These are phyloP conservation scores for Coniochaeta sp. DNA, from an alignment of 2,329 filamentous ascomycete species.

Conservation along the genomic window DNA sequence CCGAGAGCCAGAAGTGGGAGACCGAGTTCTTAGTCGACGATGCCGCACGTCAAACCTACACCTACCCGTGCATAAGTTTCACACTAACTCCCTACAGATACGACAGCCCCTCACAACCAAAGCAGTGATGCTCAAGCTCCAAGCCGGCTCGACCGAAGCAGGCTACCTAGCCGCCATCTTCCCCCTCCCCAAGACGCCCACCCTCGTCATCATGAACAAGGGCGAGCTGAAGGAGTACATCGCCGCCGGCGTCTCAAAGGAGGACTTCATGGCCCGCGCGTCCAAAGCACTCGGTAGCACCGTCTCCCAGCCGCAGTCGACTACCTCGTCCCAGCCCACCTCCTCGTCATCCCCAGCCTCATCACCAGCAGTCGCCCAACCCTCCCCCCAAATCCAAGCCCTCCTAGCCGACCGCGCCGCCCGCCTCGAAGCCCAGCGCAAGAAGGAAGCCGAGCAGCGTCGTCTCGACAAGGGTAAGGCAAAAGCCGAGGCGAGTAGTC, in stretches of 20 bases:
- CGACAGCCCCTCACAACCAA: slow-evolving; percentile 49
- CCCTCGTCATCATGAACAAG: slow-evolving; percentile 74
- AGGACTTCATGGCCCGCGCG: slow-evolving; percentile 54
- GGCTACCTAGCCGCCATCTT: slow-evolving; percentile 77
- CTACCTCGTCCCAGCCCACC: slow-evolving; percentile 3
- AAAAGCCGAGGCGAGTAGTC: slow-evolving; percentile 19
- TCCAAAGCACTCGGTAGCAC: slow-evolving; percentile 25
- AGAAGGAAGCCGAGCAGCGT: slow-evolving; percentile 34
- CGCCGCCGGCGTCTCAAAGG: slow-evolving; percentile 52
- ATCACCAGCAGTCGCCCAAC: neutral
- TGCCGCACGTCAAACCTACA: slow-evolving; percentile 33
- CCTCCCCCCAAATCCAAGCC: slow-evolving; percentile 7
- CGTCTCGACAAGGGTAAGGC: slow-evolving; percentile 14
- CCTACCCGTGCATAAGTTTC: neutral
- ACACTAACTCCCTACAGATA: slow-evolving; percentile 33
- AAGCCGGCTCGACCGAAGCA: slow-evolving; percentile 71
- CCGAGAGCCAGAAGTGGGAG: slow-evolving; percentile 69
- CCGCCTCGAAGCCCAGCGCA: slow-evolving; percentile 35
- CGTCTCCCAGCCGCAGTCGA: neutral
- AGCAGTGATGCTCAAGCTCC: slow-evolving; percentile 63
- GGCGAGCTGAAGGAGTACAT: slow-evolving; percentile 74
- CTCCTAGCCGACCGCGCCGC: slow-evolving; percentile 44
- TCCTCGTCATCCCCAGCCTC: neutral
- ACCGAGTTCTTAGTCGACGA: slow-evolving; percentile 55
- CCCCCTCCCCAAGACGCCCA: slow-evolving; percentile 70